Percentiles rank a stretch among this genome's conserved stretches.
Evolutionary conservation across 345 rosid genomes (phyloP).

Genomic region (Linum usitatissimum): DNA sequence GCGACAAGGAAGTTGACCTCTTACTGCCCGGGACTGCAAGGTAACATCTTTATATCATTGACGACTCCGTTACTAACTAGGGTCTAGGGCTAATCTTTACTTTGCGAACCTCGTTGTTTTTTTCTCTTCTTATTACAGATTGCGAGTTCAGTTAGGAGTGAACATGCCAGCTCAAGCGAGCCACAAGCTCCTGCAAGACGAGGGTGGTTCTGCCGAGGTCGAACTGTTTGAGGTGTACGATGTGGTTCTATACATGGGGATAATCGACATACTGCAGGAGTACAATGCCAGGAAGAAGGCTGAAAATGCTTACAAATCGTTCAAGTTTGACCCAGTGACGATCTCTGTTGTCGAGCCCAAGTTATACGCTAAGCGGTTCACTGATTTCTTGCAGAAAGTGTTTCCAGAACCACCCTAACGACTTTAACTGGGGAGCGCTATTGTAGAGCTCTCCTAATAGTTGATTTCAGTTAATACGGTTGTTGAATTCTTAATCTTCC

Average conservation of each 20-base stretch:
- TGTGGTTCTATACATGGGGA: conserved; percentile 87
- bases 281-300: conserved; percentile 67
- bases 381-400: conserved; percentile 55
- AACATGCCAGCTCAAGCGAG: conserved; percentile 95
- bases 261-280: conserved; percentile 78
- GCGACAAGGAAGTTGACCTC: conserved; percentile 81
- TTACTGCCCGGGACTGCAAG: conserved; percentile 77
- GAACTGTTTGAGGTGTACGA: conserved; percentile 82
- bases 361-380: conserved; percentile 58
- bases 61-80: not conserved
- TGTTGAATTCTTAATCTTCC: not conserved
- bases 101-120: not conserved
- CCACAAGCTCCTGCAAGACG: conserved; percentile 39
- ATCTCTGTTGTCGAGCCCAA: conserved; percentile 65
- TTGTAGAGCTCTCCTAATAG: not conserved
- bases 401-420: conserved; percentile 38
- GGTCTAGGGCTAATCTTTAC: not conserved
- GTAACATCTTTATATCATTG: conserved; percentile 19
- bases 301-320: conserved; percentile 63
- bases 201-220: conserved; percentile 39
- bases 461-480: not conserved
- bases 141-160: conserved; percentile 84
- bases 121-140: conserved; percentile 25
- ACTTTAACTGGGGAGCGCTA: not conserved
- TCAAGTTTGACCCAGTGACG: conserved; percentile 44